Conservation (phyloP, 768 basidiomycete species). For the Suillus clintonianus region DNA sequence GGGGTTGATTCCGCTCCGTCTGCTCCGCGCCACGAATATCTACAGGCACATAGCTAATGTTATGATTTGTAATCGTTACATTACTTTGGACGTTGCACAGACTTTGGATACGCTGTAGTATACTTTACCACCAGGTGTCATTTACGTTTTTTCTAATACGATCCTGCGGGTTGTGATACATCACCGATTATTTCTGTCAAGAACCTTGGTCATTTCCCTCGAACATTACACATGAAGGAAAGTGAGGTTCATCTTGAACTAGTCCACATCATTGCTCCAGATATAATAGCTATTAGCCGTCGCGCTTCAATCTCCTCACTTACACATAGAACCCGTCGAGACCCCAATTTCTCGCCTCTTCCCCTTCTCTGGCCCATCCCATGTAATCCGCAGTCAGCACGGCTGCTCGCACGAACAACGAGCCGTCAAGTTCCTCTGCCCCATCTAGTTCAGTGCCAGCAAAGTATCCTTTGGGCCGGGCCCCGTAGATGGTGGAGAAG, state of each 20-base stretch:
- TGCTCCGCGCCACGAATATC: not conserved
- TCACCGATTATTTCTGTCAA: not conserved
- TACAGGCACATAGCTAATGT: not conserved
- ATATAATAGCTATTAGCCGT: not conserved
- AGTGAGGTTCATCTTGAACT: not conserved
- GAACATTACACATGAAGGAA: not conserved
- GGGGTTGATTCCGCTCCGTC: not conserved
- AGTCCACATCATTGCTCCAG: not conserved
- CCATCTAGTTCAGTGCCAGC: slow-evolving; percentile 31
- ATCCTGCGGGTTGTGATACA: not conserved
- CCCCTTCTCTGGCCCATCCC: slow-evolving; percentile 17
- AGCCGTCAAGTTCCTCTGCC: slow-evolving; percentile 36
- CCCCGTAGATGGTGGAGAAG: slow-evolving; percentile 33
- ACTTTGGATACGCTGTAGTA: not conserved
- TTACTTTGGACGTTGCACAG: not conserved
- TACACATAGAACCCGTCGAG: slow-evolving; percentile 26
- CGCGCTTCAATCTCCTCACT: not conserved
- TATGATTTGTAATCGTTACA: not conserved
- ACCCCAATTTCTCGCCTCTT: slow-evolving; percentile 27
- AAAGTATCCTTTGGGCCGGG: slow-evolving; percentile 26
- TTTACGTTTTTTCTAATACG: not conserved
- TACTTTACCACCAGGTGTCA: not conserved
- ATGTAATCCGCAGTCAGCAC: slow-evolving; percentile 31
- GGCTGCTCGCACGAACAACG: slow-evolving; percentile 35
- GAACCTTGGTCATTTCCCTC: not conserved